A percentile compares a stretch with the other conserved stretches of the same genome.
These are phyloP conservation scores for Acacia crassicarpa DNA, from an alignment of 306 rosid species.

Conservation along the genomic window DNA sequence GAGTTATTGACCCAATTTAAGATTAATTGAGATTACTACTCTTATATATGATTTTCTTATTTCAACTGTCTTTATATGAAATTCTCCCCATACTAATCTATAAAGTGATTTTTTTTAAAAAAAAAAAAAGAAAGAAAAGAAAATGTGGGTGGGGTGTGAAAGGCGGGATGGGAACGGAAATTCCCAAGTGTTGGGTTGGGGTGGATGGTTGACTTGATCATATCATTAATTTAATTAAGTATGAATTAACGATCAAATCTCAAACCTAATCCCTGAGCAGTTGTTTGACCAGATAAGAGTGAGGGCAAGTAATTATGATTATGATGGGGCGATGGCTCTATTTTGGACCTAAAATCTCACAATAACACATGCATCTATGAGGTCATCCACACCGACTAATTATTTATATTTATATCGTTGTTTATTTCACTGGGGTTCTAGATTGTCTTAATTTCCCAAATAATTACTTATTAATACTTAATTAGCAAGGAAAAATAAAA, in stretches of 20 bases:
- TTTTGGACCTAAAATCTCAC: neutral
- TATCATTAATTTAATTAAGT: neutral
- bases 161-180: neutral
- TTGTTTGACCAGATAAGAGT: slow-evolving; percentile 33
- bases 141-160: neutral
- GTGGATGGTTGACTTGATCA: slow-evolving; percentile 26
- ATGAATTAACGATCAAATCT: slow-evolving; percentile 7
- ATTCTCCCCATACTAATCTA: no score
- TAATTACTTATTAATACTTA: neutral
- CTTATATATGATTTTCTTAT: no score
- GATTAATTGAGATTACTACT: no score
- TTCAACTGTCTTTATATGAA: no score
- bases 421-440: neutral
- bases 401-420: neutral
- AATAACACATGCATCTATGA: neutral
- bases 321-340: neutral
- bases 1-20: no score
- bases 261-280: slow-evolving; percentile 33
- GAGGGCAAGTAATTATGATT: slow-evolving; percentile 6
- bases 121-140: no score
- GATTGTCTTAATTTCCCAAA: neutral
- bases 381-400: slow-evolving; percentile 5
- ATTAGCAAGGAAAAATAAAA: no score
- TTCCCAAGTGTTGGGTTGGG: neutral
- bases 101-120: neutral